Evolutionary conservation across 2,329 filamentous ascomycete species (phyloP).

Genomic region (Fusarium cicatricum): DNA sequence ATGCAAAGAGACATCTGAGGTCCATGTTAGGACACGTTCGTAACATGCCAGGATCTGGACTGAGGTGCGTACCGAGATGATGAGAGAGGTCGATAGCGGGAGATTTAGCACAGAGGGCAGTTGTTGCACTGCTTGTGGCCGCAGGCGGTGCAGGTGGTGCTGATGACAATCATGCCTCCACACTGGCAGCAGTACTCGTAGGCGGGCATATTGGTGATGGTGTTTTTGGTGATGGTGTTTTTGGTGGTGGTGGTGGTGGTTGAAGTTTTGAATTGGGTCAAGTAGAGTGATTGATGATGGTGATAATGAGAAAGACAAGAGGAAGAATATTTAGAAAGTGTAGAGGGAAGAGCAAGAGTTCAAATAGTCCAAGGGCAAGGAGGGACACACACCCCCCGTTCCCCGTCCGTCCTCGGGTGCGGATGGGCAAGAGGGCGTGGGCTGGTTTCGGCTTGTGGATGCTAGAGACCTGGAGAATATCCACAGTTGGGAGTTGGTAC

Average conservation of each 20-base stretch:
- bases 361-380: constrained; percentile 31
- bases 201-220: constrained; percentile 50
- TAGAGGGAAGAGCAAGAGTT: constrained; percentile 25
- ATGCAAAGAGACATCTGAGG: neutral
- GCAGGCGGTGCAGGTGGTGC: constrained; percentile 60
- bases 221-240: constrained; percentile 5
- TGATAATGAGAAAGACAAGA: neutral
- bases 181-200: constrained; percentile 65
- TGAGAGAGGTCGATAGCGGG: neutral
- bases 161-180: constrained; percentile 65
- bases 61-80: too few species aligned
- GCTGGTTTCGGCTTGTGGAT: too few species aligned
- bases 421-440: too few species aligned
- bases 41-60: neutral
- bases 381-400: neutral
- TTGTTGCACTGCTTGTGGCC: constrained; percentile 59
- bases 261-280: too few species aligned
- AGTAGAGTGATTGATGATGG: neutral
- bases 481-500: too few species aligned
- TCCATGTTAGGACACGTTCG: neutral
- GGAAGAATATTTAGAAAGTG: neutral
- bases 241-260: too few species aligned
- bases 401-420: too few species aligned
- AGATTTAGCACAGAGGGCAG: constrained; percentile 50
- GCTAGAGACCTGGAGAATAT: too few species aligned